Evolutionary conservation across 1,284 basidiomycete species (phyloP).

Genomic region (Stereum hirsutum): DNA sequence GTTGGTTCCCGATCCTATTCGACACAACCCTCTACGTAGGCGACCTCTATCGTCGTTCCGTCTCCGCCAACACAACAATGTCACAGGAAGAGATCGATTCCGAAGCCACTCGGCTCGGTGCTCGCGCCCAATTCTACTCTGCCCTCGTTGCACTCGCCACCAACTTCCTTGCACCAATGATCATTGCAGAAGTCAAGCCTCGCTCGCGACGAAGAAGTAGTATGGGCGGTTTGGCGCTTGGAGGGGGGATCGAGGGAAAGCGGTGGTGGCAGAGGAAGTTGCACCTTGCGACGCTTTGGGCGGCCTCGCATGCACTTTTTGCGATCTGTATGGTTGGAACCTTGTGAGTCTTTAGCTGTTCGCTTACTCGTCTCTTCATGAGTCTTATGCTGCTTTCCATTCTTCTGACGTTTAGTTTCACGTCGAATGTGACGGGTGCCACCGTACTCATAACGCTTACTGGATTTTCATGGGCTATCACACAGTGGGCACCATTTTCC

Average conservation of each 20-base stretch:
- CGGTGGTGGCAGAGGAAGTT: constrained; percentile 32
- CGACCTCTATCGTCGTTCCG: constrained; percentile 66
- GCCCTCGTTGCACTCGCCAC: constrained; percentile 62
- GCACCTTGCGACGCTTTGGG: constrained; percentile 66
- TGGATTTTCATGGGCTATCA: constrained; percentile 74
- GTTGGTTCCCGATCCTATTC: constrained; percentile 87
- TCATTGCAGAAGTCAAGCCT: constrained; percentile 32
- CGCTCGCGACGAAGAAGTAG: too few relatives aligned
- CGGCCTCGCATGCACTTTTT: constrained; percentile 63
- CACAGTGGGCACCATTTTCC: constrained; percentile 75
- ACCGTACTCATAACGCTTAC: constrained; percentile 57
- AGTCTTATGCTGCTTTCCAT: background rate
- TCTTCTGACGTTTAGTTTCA: constrained; percentile 38
- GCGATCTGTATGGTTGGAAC: constrained; percentile 65
- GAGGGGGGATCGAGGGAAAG: background rate
- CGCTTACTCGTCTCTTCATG: background rate
- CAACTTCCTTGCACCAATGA: constrained; percentile 67
- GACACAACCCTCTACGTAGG: constrained; percentile 84
- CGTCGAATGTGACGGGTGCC: constrained; percentile 50
- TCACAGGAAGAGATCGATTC: constrained; percentile 38
- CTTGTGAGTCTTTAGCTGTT: constrained; percentile 40
- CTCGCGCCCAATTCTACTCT: constrained; percentile 75
- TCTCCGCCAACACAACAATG: constrained; percentile 23
- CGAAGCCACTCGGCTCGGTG: constrained; percentile 75
- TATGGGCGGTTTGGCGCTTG: constrained; percentile 11